These are phyloP conservation scores for Clavariopsis aquatica DNA, from an alignment of 495 filamentous ascomycete genomes.

Conservation along the genomic window DNA sequence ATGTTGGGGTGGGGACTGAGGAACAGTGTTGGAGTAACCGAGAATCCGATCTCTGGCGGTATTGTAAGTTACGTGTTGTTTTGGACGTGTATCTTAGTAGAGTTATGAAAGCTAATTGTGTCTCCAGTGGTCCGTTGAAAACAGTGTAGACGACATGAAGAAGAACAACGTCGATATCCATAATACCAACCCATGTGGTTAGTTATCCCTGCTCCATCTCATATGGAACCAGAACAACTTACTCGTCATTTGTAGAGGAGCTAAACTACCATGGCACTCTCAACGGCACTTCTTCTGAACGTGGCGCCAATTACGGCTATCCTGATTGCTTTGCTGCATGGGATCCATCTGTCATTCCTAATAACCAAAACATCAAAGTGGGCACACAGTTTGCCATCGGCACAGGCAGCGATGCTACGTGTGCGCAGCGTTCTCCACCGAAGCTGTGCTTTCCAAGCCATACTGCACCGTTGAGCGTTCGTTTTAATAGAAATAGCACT, in stretches of 20 bases:
- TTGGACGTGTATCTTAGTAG: not conserved
- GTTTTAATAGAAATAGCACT: constrained; percentile 39
- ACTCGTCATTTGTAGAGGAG: constrained; percentile 48
- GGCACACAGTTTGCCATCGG: constrained; percentile 53
- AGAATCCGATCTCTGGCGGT: constrained; percentile 52
- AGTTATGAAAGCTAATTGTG: not conserved
- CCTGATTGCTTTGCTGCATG: constrained; percentile 66
- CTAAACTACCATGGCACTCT: constrained; percentile 67
- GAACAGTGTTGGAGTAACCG: constrained; percentile 66
- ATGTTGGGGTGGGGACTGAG: constrained; percentile 68
- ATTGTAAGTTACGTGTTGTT: constrained; percentile 52
- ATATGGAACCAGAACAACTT: not conserved
- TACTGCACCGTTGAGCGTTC: constrained; percentile 41
- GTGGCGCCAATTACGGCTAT: constrained; percentile 63
- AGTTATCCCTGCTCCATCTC: not conserved
- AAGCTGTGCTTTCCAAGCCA: constrained; percentile 40
- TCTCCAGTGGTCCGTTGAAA: constrained; percentile 56
- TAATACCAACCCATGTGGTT: constrained; percentile 63
- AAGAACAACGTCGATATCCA: constrained; percentile 61
- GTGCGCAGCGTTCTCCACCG: constrained; percentile 30
- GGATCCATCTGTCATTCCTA: constrained; percentile 52
- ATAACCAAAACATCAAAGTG: constrained; percentile 46
- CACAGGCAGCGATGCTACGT: constrained; percentile 37
- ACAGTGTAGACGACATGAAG: constrained; percentile 61
- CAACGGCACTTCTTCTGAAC: constrained; percentile 46